A percentile compares a stretch with the other conserved stretches of the same genome.
Evolutionary conservation across 345 rosid species (phyloP).

Genomic region (Hirschfeldia incana): DNA sequence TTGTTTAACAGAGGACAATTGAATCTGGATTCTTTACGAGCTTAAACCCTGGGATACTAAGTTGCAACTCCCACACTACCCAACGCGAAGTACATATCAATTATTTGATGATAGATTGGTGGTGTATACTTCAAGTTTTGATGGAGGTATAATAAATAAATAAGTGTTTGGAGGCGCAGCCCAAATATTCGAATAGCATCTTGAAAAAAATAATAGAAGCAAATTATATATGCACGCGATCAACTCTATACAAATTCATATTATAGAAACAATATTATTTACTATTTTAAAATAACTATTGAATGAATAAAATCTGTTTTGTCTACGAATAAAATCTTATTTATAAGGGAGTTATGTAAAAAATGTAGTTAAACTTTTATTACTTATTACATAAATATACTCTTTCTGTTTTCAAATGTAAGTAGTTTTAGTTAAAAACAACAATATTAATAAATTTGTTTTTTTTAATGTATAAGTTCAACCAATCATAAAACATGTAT

Average conservation of each 20-base stretch:
- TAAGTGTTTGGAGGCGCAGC: not conserved
- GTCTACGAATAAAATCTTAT: no score
- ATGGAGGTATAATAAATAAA: not conserved
- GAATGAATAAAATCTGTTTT: no score
- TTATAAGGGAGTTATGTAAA: no score
- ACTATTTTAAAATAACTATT: not conserved
- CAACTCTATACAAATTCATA: not conserved
- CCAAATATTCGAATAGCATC: not conserved
- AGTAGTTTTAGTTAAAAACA: no score
- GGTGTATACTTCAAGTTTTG: not conserved
- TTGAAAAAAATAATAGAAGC: not conserved
- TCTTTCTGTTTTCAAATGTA: no score
- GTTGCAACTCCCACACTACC: not conserved
- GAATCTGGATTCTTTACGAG: not conserved
- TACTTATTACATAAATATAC: no score
- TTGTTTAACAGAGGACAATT: not conserved
- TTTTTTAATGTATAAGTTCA: no score
- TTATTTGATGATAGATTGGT: constrained; percentile 5
- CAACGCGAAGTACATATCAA: not conserved
- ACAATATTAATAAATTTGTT: no score
- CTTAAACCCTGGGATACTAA: not conserved
- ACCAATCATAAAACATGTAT: no score
- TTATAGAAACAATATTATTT: not conserved
- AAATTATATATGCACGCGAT: not conserved
- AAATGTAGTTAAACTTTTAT: no score